Percentiles rank a stretch among this genome's conserved stretches.
phyloP scores from a whole-genome alignment of 495 filamentous ascomycete species.

The Penicillium antarcticum region DNA sequence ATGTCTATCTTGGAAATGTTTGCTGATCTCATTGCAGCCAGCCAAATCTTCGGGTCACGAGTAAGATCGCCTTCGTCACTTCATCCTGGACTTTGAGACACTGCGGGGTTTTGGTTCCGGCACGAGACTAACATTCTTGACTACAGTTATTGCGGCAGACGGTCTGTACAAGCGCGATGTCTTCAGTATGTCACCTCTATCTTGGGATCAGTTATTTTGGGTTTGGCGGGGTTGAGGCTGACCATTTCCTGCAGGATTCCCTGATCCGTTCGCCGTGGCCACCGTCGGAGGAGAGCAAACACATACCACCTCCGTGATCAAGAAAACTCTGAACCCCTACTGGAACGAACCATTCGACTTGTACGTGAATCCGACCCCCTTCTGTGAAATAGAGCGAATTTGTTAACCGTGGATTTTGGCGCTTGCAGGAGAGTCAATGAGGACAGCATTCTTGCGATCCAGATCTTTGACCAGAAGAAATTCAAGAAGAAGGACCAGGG shows the following conservation, averaged over 20 bases:
- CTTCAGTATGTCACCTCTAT: conserved; percentile 62
- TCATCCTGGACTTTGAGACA: conserved; percentile 9
- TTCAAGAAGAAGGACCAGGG: conserved; percentile 99
- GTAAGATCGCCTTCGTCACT: conserved; percentile 40
- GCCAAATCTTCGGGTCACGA: conserved; percentile 63
- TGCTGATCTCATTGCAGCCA: conserved; percentile 40
- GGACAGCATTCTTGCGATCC: conserved; percentile 93
- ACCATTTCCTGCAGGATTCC: conserved; percentile 65
- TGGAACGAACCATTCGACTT: conserved; percentile 99
- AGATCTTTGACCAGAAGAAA: conserved; percentile 99
- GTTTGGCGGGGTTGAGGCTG: conserved; percentile 15
- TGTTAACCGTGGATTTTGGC: conserved; percentile 1
- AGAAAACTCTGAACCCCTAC: conserved; percentile 95
- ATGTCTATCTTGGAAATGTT: conserved; percentile 12
- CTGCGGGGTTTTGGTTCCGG: conserved; percentile 20
- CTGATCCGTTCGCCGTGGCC: conserved; percentile 96
- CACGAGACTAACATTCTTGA: conserved; percentile 19
- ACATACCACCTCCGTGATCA: conserved; percentile 90
- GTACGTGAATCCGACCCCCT: conserved; percentile 48
- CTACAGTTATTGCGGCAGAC: conserved; percentile 92
- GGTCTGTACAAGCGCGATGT: conserved; percentile 99
- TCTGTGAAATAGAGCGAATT: conserved; percentile 12
- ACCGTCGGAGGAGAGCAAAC: conserved; percentile 97
- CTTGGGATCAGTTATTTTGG: neutral
- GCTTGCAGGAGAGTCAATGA: conserved; percentile 74